A percentile compares a stretch with the other conserved stretches of the same genome.
phyloP scores from a whole-genome alignment of 495 filamentous ascomycete genomes.

The Penicillium longicatenatum region DNA sequence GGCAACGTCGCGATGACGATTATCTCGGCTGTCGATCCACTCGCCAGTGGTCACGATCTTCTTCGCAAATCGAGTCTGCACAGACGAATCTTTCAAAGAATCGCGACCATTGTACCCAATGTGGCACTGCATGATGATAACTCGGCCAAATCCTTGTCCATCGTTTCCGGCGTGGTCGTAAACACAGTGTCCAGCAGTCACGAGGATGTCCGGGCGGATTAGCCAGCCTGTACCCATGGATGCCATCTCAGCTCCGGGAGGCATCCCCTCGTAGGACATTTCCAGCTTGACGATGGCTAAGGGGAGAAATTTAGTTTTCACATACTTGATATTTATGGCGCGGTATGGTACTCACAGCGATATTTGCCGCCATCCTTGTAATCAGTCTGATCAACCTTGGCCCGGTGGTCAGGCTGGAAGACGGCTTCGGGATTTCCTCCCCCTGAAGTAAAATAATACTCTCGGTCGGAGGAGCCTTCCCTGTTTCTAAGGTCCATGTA shows the following conservation, averaged over 20 bases:
- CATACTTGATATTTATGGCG: not conserved
- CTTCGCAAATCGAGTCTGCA: conserved; percentile 4
- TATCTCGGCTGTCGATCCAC: conserved; percentile 3
- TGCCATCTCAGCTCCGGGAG: not conserved
- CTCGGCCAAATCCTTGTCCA: conserved; percentile 1
- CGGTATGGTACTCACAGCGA: not conserved
- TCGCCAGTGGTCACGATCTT: conserved; percentile 5
- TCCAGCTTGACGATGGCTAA: conserved; percentile 1
- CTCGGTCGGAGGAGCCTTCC: not conserved
- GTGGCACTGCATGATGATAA: not conserved
- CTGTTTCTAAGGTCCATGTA: conserved; percentile 1
- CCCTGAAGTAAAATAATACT: not conserved
- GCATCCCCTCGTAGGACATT: conserved; percentile 1
- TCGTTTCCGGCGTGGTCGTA: conserved; percentile 1
- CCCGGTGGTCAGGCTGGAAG: not conserved
- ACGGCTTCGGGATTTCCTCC: not conserved
- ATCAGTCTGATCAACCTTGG: not conserved
- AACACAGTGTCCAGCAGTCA: conserved; percentile 5
- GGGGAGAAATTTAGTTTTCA: not conserved
- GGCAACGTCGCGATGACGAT: conserved; percentile 2
- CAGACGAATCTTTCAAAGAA: not conserved
- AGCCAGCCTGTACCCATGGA: conserved; percentile 2
- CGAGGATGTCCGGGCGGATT: not conserved
- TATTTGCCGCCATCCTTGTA: conserved; percentile 1
- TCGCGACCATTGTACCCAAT: conserved; percentile 4